Base-by-base conservation (phyloP, 345 rosid species). In the Kandelia obovata region DNA sequence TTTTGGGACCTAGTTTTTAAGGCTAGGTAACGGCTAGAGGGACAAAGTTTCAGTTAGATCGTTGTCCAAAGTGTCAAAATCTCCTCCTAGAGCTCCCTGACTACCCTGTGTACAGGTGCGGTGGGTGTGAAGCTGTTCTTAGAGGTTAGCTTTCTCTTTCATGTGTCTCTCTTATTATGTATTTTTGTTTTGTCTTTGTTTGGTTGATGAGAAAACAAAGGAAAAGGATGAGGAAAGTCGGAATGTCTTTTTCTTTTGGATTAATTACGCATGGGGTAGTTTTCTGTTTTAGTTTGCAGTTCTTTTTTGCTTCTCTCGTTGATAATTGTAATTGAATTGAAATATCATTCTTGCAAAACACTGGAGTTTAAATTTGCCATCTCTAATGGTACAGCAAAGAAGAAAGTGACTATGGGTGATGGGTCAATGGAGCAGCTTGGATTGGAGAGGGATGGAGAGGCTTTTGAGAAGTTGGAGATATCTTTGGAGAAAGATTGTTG, bases 341-440 rank as follows among this genome's bases (percentile, higher is more conserved):
- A 43, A 31, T 47, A 28, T 20, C 17, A 51, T 3, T 59, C 26
- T 27, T 61, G 28, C 31, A 28, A 31, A 46, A 61, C 34, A 28
- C 32, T 37, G 66, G 64, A 46, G 31, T 31, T 35, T 74, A 66
- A 63, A 68, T 68, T 52, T 23, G 17, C 63, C 27, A 10, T 75
- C 66, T 35, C 59, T 70, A 49, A 65, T 67, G 39, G 20, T 27
- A 53, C 81, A 83, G 84, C 84, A 1, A 83, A 79, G 75, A 76
- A 74, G 74, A 81, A 67, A 61, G 52, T 23, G 53, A 2, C 53
- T 20, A 47, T 47, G 20, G 64, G 61, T 63, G 73, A 32, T 51
- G 66, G 58, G 17, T 21, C 52, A 55, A 5, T 46, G 30, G 66
- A 58, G 51, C 69, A 66, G 17, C 27, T 23, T 62, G 26, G 65